phyloP scores from a whole-genome alignment of 2,329 filamentous ascomycete species.

The Nemania diffusa region DNA sequence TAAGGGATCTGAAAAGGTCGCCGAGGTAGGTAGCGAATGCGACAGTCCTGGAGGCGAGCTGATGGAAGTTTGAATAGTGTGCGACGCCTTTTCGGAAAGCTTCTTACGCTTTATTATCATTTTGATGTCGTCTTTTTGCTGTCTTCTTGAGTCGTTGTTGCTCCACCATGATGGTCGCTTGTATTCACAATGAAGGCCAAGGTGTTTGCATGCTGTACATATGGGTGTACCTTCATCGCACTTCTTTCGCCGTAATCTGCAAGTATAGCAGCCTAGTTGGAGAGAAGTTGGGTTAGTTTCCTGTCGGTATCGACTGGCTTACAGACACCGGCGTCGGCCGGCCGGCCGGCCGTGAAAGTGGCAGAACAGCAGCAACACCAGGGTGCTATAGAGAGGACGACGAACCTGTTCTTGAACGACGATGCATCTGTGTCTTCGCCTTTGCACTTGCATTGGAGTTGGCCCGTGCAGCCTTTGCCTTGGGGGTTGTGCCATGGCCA shows the following conservation, averaged over 20 bases:
- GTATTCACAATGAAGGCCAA: constrained; percentile 92
- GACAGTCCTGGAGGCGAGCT: constrained; percentile 81
- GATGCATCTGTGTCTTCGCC: constrained; percentile 86
- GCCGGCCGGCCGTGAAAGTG: constrained; percentile 41
- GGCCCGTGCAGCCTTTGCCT: constrained; percentile 68
- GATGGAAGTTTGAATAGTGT: constrained; percentile 64
- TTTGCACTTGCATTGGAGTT: constrained; percentile 66
- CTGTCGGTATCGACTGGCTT: constrained; percentile 36
- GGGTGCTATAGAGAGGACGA: constrained; percentile 48
- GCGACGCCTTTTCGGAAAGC: constrained; percentile 83
- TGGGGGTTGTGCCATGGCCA: constrained; percentile 70
- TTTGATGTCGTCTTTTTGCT: constrained; percentile 96
- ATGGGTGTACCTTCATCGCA: constrained; percentile 72
- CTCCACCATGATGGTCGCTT: constrained; percentile 98
- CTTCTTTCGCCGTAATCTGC: constrained; percentile 74
- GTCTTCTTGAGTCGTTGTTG: constrained; percentile 84
- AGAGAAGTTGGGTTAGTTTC: constrained; percentile 48
- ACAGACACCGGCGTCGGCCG: constrained; percentile 37
- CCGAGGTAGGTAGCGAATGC: constrained; percentile 83
- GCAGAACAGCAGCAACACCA: constrained; percentile 36
- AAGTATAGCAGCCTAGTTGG: constrained; percentile 71
- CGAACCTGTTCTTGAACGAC: constrained; percentile 93
- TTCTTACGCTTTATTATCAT: constrained; percentile 98
- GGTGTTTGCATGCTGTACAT: constrained; percentile 74
- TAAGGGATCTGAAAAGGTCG: constrained; percentile 79